A percentile compares a stretch with the other conserved stretches of the same genome.
Evolutionary conservation across 2,329 filamentous ascomycete genomes (phyloP).

Genomic region (Cladorrhinum sp.): DNA sequence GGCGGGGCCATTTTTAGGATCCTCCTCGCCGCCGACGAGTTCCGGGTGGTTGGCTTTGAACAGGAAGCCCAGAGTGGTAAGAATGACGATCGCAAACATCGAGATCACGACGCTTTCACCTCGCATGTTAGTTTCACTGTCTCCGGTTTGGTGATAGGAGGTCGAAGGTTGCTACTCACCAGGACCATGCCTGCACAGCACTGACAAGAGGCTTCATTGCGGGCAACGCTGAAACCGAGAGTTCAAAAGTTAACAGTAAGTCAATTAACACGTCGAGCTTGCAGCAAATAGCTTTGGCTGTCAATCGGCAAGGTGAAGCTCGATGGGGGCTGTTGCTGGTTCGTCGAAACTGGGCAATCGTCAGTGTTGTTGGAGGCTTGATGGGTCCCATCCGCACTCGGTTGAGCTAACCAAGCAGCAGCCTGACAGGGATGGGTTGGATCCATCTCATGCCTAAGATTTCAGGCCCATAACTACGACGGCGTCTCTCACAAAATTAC

Average conservation of each 20-base stretch:
- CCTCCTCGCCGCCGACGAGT: slow-evolving; percentile 72
- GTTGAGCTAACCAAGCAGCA: background rate
- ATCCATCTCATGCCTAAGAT: background rate
- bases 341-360: background rate
- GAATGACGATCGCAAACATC: slow-evolving; percentile 62
- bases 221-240: background rate
- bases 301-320: background rate
- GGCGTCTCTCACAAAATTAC: too few species aligned
- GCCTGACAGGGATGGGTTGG: slow-evolving; percentile 1
- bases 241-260: background rate
- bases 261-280: background rate
- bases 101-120: slow-evolving; percentile 66
- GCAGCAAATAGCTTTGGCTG: background rate
- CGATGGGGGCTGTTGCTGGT: background rate
- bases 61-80: slow-evolving; percentile 64
- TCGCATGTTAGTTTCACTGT: background rate
- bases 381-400: slow-evolving; percentile 1
- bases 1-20: slow-evolving; percentile 69
- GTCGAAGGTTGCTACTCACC: slow-evolving; percentile 54
- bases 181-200: slow-evolving; percentile 91
- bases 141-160: background rate
- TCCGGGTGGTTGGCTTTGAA: slow-evolving; percentile 80
- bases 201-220: slow-evolving; percentile 92
- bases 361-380: background rate
- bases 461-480: background rate